Base-by-base conservation (phyloP, 352 stramenopile species). In the Globisporangium yorkense region DNA sequence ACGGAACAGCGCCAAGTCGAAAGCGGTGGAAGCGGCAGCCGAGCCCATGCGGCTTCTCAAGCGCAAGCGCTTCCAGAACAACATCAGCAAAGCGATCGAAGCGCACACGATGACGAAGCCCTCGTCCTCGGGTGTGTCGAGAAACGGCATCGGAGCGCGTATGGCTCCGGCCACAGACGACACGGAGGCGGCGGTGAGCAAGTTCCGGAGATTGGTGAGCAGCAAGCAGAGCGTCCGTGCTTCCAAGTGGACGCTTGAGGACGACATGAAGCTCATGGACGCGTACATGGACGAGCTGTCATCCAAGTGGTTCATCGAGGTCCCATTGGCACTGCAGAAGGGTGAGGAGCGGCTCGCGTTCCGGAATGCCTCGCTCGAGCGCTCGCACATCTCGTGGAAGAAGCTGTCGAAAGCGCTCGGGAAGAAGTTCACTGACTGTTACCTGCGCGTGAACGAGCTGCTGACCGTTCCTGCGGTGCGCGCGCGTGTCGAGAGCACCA, bases 301-400 rank as follows among this genome's bases (percentile, higher is more conserved):
- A 2, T 75, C 68, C 20, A 71, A 78, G 33, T 94, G 85, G 82
- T 88, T 88, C 63, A 80, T 94, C 31, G 80, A 92, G 21, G 59
- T 94, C 6, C 85, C 85, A 0, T 39, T 90, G 37, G 77, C 82
- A 10, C 63, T 94, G 5, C 82, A 92, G 56, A 69, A 68, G 27
- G 56, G 69, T n/a, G 68, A 84, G 39, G 85, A 92, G 62, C 69
- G 67, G 5, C 66, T 89, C 0, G 80, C 80, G 5, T 92, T 94
- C 51, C 75, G 81, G 9, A 83, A 76, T 16, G 73, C 80, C 4
- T 62, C 57, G 2, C 46, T 92, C 5, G 72, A 72, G 2, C 70
- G 85, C 15, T 78, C 79, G 12, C 71, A 78, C 9, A 90, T 91
- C 45, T 81, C 79, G 18, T 94, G 82, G 82, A 91, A 90, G 40